These are phyloP conservation scores for Urtica urens DNA, from an alignment of 306 rosid genomes.

Conservation along the genomic window DNA sequence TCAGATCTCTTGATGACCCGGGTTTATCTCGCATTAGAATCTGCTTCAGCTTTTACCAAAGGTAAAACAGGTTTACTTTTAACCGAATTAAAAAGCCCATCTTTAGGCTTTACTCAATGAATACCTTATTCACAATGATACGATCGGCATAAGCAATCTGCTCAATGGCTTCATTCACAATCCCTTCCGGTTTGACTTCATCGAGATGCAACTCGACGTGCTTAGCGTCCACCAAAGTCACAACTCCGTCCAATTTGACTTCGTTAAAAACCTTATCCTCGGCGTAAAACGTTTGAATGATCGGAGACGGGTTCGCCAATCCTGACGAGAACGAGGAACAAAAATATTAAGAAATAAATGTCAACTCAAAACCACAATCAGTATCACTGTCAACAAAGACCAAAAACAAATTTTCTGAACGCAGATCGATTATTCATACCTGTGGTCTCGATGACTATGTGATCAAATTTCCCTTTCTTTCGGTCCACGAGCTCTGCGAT, in stretches of 20 bases:
- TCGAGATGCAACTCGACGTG: conserved; percentile 71
- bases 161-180: conserved; percentile 82
- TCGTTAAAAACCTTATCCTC: conserved; percentile 69
- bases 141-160: conserved; percentile 97
- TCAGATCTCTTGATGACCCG: too few relatives aligned
- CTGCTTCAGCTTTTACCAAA: too few relatives aligned
- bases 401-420: background rate
- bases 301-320: conserved; percentile 94
- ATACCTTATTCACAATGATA: conserved; percentile 87
- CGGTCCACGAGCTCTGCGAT: conserved; percentile 56
- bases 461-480: conserved; percentile 86
- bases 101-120: background rate
- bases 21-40: too few relatives aligned
- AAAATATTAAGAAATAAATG: conserved; percentile 2
- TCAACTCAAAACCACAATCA: background rate
- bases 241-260: conserved; percentile 95
- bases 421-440: too few relatives aligned
- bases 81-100: too few relatives aligned
- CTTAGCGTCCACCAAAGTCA: conserved; percentile 90
- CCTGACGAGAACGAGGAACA: conserved; percentile 31
- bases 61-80: too few relatives aligned
- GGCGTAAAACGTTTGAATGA: conserved; percentile 91
- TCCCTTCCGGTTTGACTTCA: conserved; percentile 80
- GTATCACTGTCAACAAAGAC: too few relatives aligned
- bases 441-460: conserved; percentile 87